Base-by-base conservation (phyloP, 140 eudicot genomes). In the Anethum foeniculum region DNA sequence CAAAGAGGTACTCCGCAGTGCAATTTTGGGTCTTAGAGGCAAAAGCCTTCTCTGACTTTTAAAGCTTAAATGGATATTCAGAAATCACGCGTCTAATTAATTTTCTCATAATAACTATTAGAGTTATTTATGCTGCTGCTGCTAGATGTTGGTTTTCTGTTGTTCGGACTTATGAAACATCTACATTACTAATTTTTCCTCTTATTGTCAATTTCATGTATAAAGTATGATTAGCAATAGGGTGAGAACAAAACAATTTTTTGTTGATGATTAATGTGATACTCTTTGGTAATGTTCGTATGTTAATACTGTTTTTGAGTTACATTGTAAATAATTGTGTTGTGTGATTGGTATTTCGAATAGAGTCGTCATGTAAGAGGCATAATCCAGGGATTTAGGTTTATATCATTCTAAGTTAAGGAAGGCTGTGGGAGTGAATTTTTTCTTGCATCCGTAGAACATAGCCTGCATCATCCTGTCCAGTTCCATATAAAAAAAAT, bases 1-100 rank as follows among this genome's bases (percentile, higher is more conserved):
- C 88, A 89, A 89, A 85, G 94, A 94, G 98, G 98, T 94, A 85
- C 34, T 15, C 81, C 28, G 47, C 41, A 81, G 49, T 80, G 65
- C 65, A 27, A 39, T 60, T 27, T 76, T 71, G 47, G 74, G 75
- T 60, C 12, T 5, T 76, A 25, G 52, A 43, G 21, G 47, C 30
- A 25, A 44, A 74, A 3, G n/a, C 16, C 54, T 27, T 73, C 21
- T 47, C 41, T 11, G 18, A 47, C 28, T 43, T 23, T 12, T 48
- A 3, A 5, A 23, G 7, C 13, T 27, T 47, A 15, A 27, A 47
- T 47, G 46, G 9, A 41, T 47, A 34, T 47, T 46, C 34, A 9
- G 79, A 75, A 75, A 75, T 13, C 43, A 75, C 5, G 27, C 21
- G 4, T 44, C 58, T 9, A 74, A 32, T 74, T 38, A 15, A 4